A percentile compares a stretch with the other conserved stretches of the same genome.
phyloP scores from a whole-genome alignment of 768 basidiomycete genomes.

The Austroboletus eburneus region DNA sequence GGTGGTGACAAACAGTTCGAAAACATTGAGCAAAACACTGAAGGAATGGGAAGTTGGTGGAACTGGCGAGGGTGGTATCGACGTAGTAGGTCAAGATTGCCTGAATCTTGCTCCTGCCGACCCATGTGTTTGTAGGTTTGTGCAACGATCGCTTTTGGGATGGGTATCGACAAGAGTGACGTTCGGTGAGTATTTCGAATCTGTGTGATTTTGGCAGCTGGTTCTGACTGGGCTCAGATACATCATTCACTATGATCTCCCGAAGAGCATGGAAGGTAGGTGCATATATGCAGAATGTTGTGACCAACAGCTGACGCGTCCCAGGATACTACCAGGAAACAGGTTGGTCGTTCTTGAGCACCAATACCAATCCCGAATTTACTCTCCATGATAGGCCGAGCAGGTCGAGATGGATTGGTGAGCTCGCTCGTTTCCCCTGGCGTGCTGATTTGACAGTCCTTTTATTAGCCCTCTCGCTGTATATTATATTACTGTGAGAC shows the following conservation, averaged over 20 bases:
- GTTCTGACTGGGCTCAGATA: conserved; percentile 41
- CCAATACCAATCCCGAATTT: background rate
- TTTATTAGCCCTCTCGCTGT: conserved; percentile 67
- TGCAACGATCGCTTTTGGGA: conserved; percentile 80
- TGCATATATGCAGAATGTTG: background rate
- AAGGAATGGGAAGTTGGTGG: conserved; percentile 60
- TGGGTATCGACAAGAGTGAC: conserved; percentile 82
- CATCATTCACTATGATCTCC: conserved; percentile 77
- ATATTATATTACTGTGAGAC: conserved; percentile 74
- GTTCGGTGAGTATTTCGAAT: conserved; percentile 45
- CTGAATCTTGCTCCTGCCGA: background rate
- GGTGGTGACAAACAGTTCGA: conserved; percentile 31
- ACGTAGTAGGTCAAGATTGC: conserved; percentile 48
- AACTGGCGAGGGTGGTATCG: conserved; percentile 48
- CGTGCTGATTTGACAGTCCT: background rate
- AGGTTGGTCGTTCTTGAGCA: conserved; percentile 45
- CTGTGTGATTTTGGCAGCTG: background rate
- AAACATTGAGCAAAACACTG: conserved; percentile 47
- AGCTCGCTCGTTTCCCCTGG: conserved; percentile 15
- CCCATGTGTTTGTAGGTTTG: conserved; percentile 46
- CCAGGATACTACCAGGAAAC: conserved; percentile 87
- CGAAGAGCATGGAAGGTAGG: conserved; percentile 78
- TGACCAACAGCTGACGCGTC: conserved; percentile 1
- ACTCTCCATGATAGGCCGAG: conserved; percentile 50
- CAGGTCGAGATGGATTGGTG: conserved; percentile 73